Evolutionary conservation across 495 filamentous ascomycete species (phyloP), one percentile per base, ranked within the genome.

Genomic region (Chaetomidium leptoderma): DNA sequence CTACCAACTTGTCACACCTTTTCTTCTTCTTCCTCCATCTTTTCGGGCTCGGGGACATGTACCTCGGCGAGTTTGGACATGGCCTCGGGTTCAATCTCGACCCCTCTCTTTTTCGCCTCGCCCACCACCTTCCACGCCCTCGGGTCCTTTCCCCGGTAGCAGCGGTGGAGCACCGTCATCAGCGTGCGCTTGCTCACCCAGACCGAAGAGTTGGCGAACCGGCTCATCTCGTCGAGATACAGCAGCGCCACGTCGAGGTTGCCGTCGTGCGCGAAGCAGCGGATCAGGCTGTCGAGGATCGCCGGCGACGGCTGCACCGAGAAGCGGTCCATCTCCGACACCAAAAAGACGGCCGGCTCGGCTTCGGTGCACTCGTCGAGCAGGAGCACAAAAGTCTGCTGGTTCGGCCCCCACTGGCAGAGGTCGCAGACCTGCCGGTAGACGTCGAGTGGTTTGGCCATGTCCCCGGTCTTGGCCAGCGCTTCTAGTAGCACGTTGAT

Each of bases 371-470:
- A 88, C 52, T 84, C 79, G 35, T 71, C 72, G 45, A 96, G 74
- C 7, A 96, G 76, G 4, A 81, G 62, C 62, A 91, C 88, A 70
- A 86, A 92, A 2, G 76, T 86, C 26, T 74, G 69, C 3, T 79
- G 77, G 63, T 84, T 78, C 10, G 84, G 86, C 10, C 81, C 82
- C 6, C 65, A 67, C 16, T 74, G 60, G 57, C 80, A 86, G 55
- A 92, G 67, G 9, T 76, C 78, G 45, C 86, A 82, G 14, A 95
- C 66, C 26, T 82, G 72, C 58, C 88, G 86, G 73, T 95, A 96
- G 10, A 88, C 61, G 7, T 81, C 78, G 9, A 95, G 61, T 0
- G 89, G 86, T 19, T 77, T 70, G 6, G 76, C 72, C 19, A 84
- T 72, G 8, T 79, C 68, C 9, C 56, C 43, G 26, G 73, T 70